Percentiles rank a stretch among this genome's conserved stretches.
These are phyloP conservation scores for Colletotrichum tropicicola DNA, from an alignment of 2,329 filamentous ascomycete genomes.

Conservation along the genomic window DNA sequence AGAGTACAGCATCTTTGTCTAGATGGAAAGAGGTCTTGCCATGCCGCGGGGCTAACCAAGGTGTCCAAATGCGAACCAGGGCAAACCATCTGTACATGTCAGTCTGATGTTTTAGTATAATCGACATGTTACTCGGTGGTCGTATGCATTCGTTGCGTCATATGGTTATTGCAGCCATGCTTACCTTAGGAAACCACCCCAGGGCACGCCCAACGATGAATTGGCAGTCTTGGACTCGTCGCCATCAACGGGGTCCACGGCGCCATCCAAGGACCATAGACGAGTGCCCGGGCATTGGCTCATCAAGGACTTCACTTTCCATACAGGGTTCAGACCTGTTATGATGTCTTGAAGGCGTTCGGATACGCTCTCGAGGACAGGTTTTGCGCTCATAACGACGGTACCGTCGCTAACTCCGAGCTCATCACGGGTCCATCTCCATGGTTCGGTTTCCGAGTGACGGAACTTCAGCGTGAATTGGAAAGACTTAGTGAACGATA, in stretches of 20 bases:
- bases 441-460: constrained; percentile 57
- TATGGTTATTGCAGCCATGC: too few species aligned
- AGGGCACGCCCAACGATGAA: constrained; percentile 70
- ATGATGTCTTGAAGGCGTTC: constrained; percentile 65
- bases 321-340: constrained; percentile 61
- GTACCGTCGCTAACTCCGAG: constrained; percentile 70
- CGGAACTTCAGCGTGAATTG: constrained; percentile 80
- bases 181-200: constrained; percentile 62
- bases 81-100: constrained; percentile 74
- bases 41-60: constrained; percentile 91
- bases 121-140: not conserved
- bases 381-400: constrained; percentile 57
- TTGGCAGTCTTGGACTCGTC: constrained; percentile 66
- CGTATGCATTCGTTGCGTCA: too few species aligned
- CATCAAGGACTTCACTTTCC: constrained; percentile 61
- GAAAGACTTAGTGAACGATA: constrained; percentile 58
- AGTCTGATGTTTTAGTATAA: constrained; percentile 14
- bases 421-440: constrained; percentile 77
- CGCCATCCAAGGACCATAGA: constrained; percentile 74
- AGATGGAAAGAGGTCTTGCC: constrained; percentile 73
- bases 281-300: constrained; percentile 75
- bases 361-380: constrained; percentile 35
- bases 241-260: constrained; percentile 64
- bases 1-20: constrained; percentile 81
- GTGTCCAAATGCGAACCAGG: constrained; percentile 79